phyloP scores from a whole-genome alignment of 2,329 filamentous ascomycete genomes.

The Sclerotinia sclerotiorum region DNA sequence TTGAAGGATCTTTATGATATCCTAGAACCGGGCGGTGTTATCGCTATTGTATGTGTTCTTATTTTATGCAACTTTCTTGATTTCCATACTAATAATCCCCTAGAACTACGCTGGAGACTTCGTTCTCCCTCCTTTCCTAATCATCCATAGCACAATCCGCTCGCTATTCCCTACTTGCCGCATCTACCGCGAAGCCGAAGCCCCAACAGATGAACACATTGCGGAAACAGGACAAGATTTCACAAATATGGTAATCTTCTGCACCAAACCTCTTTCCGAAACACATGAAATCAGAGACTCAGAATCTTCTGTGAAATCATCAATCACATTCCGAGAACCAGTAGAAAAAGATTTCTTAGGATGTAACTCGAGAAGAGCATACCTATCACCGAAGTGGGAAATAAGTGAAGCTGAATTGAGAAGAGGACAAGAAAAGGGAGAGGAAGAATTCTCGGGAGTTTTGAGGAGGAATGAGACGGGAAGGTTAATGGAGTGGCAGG shows the following conservation, averaged over 20 bases:
- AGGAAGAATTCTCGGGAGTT: conserved; percentile 44
- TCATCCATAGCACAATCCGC: conserved; percentile 80
- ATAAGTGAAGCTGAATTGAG: conserved; percentile 45
- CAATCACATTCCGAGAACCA: conserved; percentile 66
- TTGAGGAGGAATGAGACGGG: conserved; percentile 64
- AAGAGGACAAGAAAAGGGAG: conserved; percentile 42
- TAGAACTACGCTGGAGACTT: conserved; percentile 96
- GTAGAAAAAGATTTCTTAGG: conserved; percentile 65
- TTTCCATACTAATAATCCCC: neutral
- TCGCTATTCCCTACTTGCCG: conserved; percentile 85
- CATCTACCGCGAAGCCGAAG: conserved; percentile 77
- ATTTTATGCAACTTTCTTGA: neutral
- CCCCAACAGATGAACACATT: conserved; percentile 49
- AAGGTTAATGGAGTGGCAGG: conserved; percentile 69
- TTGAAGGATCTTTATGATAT: conserved; percentile 68
- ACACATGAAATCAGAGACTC: neutral
- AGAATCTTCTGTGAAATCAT: conserved; percentile 26
- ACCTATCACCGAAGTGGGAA: conserved; percentile 71
- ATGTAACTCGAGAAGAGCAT: conserved; percentile 67
- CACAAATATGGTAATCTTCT: conserved; percentile 96
- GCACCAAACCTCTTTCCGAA: conserved; percentile 45
- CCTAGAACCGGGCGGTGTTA: conserved; percentile 74
- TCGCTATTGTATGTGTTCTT: conserved; percentile 71
- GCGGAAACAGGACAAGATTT: conserved; percentile 64
- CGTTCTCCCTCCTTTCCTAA: conserved; percentile 68